A percentile compares a stretch with the other conserved stretches of the same genome.
Evolutionary conservation across 164 flowering plant species (phyloP).

Genomic region (Piper betle): DNA sequence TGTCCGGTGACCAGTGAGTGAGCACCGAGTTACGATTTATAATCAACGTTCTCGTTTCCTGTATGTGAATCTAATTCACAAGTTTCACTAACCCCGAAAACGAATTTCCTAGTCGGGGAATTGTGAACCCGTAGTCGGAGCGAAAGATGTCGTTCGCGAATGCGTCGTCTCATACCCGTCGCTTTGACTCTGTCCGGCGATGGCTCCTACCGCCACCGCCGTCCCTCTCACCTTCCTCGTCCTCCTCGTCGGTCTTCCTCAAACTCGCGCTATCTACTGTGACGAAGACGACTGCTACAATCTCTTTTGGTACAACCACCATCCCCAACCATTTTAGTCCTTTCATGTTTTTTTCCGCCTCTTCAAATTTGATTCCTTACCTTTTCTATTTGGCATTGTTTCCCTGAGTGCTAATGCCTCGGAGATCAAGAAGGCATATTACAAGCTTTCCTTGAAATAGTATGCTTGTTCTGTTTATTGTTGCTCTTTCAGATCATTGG

Average conservation of each 20-base stretch:
- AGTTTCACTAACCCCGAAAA: too few species aligned
- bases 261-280: slow-evolving; percentile 71
- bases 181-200: background rate
- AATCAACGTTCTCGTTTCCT: too few species aligned
- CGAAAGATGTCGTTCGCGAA: too few species aligned
- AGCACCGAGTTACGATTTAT: too few species aligned
- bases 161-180: too few species aligned
- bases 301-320: slow-evolving; percentile 56
- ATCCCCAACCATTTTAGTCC: background rate
- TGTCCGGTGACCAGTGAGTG: too few species aligned
- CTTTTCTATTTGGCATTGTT: slow-evolving; percentile 28
- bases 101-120: too few species aligned
- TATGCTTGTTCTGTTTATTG: too few species aligned
- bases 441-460: slow-evolving; percentile 89
- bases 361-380: background rate
- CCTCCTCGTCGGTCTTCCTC: slow-evolving; percentile 30
- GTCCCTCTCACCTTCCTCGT: slow-evolving; percentile 26
- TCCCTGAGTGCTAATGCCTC: slow-evolving; percentile 73
- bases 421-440: slow-evolving; percentile 88
- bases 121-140: too few species aligned
- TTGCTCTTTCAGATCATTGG: background rate
- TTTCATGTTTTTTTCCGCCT: background rate
- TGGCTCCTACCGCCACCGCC: slow-evolving; percentile 22
- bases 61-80: too few species aligned
- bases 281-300: slow-evolving; percentile 96